phyloP scores from a whole-genome alignment of 352 stramenopile genomes.

The Phytopythium boreale region DNA sequence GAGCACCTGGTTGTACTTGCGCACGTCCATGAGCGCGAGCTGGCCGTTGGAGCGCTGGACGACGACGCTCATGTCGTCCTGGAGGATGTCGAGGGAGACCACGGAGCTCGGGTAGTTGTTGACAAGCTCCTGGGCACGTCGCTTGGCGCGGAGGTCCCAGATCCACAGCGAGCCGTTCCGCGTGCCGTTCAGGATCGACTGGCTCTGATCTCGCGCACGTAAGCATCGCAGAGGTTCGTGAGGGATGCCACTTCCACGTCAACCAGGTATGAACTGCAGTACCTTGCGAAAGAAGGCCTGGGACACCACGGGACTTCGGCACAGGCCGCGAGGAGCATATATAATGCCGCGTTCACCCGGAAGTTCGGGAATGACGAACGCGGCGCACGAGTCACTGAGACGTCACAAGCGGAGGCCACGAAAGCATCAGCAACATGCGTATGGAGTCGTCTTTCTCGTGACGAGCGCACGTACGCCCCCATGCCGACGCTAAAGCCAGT shows the following conservation, averaged over 20 bases:
- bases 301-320: constrained; percentile 39
- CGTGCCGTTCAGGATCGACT: constrained; percentile 48
- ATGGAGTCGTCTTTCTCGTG: neutral
- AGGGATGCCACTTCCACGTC: neutral
- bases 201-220: constrained; percentile 12
- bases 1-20: constrained; percentile 32
- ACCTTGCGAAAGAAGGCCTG: constrained; percentile 30
- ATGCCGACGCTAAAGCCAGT: constrained; percentile 12
- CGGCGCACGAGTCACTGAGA: constrained; percentile 9
- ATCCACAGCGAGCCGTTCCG: constrained; percentile 42
- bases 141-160: constrained; percentile 37
- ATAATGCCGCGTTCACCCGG: constrained; percentile 4
- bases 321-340: constrained; percentile 20
- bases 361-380: constrained; percentile 19
- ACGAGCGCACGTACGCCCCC: constrained; percentile 4
- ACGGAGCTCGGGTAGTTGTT: constrained; percentile 13
- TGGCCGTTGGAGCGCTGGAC: constrained; percentile 44
- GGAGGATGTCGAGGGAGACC: constrained; percentile 38
- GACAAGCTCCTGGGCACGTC: constrained; percentile 13
- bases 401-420: neutral
- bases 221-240: neutral
- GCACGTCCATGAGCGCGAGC: constrained; percentile 44
- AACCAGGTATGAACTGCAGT: neutral
- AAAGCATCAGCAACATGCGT: neutral
- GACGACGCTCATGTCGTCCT: constrained; percentile 33